Percentiles rank a stretch among this genome's conserved stretches.
Conservation (phyloP, 495 filamentous ascomycete species). For the Talaromyces thailandensis region DNA sequence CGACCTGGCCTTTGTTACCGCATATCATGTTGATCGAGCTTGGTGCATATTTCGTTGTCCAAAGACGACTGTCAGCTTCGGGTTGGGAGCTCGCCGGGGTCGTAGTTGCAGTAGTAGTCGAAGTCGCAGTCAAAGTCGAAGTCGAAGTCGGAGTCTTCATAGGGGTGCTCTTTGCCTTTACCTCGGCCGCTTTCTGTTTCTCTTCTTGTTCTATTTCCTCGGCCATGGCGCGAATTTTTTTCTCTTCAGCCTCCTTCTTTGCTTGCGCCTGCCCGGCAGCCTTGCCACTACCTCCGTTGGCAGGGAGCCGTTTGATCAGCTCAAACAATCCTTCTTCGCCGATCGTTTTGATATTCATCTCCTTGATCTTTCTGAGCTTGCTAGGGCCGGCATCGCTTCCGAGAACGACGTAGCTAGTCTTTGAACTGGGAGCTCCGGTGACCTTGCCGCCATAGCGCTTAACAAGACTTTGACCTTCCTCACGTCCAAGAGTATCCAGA, state of each 20-base stretch:
- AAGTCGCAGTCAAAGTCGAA: conserved; percentile 35
- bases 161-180: neutral
- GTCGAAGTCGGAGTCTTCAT: conserved; percentile 21
- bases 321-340: conserved; percentile 87
- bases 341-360: conserved; percentile 76
- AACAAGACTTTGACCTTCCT: conserved; percentile 79
- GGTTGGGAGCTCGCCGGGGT: conserved; percentile 9
- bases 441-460: conserved; percentile 92
- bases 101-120: too few relatives aligned
- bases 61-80: conserved; percentile 57
- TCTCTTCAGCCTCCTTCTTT: conserved; percentile 73
- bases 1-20: conserved; percentile 86
- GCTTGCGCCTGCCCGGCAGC: conserved; percentile 76
- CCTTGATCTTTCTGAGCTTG: conserved; percentile 80
- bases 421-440: conserved; percentile 73
- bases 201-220: conserved; percentile 68
- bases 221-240: conserved; percentile 66
- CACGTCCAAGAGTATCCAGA: conserved; percentile 65
- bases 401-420: conserved; percentile 88
- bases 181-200: conserved; percentile 15
- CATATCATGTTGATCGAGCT: conserved; percentile 78
- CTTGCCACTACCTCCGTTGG: conserved; percentile 76
- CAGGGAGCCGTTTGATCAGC: conserved; percentile 74
- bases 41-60: conserved; percentile 95
- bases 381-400: conserved; percentile 86